These are phyloP conservation scores for Sistotremastrum niveocremeum DNA, from an alignment of 768 basidiomycete species.

Conservation along the genomic window DNA sequence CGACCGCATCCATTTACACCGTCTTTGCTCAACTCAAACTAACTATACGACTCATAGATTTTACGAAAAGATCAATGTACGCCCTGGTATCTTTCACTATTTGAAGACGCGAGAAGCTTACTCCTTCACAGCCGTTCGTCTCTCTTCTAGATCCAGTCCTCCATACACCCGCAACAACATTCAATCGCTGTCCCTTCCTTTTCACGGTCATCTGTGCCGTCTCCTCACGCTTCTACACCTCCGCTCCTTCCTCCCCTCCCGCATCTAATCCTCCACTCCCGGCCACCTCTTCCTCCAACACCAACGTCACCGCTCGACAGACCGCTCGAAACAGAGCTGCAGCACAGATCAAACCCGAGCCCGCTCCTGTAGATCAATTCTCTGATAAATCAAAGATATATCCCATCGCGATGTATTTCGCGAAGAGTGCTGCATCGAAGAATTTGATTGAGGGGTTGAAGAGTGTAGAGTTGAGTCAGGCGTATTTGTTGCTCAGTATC, in stretches of 20 bases:
- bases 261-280: too few relatives aligned
- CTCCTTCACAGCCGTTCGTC: constrained; percentile 35
- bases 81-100: background rate
- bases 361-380: too few relatives aligned
- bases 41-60: background rate
- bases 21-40: background rate
- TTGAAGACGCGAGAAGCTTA: too few relatives aligned
- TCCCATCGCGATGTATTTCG: constrained; percentile 81
- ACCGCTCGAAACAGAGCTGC: too few relatives aligned
- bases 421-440: constrained; percentile 68
- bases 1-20: background rate
- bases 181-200: constrained; percentile 77
- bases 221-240: constrained; percentile 58
- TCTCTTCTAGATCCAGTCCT: constrained; percentile 69
- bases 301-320: too few relatives aligned
- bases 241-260: background rate
- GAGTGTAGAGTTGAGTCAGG: constrained; percentile 66
- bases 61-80: constrained; percentile 8
- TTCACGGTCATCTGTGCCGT: constrained; percentile 89
- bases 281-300: too few relatives aligned
- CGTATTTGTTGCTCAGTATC: constrained; percentile 78
- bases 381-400: constrained; percentile 71
- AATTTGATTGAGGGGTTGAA: constrained; percentile 65
- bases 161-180: constrained; percentile 68
- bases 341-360: too few relatives aligned